Base-by-base conservation (phyloP, 73 alveolate species). In the Effrenium voratum region DNA sequence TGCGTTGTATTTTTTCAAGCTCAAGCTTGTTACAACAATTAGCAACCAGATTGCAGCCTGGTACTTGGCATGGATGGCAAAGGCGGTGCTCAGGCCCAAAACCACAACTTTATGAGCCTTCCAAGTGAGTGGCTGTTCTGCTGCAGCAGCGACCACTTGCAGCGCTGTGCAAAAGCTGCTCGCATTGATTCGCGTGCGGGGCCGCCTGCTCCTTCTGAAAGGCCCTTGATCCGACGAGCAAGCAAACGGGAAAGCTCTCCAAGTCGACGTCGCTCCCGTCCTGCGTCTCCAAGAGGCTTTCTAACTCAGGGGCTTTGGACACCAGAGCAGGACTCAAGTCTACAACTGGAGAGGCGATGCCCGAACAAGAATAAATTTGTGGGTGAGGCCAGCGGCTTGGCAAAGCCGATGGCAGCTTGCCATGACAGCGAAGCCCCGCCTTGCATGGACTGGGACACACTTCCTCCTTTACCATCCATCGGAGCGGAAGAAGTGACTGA, bases 361-460 rank as follows among this genome's bases (percentile, higher is more conserved):
- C 92, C 92, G 34, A 82, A 49, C 22, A 43, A 73, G 92, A 32
- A n/a, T 50, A 82, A 82, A 50, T 49, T 82, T 82, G 75, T 82
- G 47, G 92, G 49, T n/a, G 92, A 82, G 49, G 73, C 92, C 26
- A 73, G 70, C 34, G 92, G 92, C 41, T 49, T 82, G 92, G 92
- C 92, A 5, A 82, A 82, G 50, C 92, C 92, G 49, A 82, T 49
- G 92, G 92, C 92, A 47, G 92, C 92, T 49, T 82, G 92, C 38
- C 92, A 82, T 82, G 92, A 82, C 52, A 82, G 92, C 36, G 92
- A 82, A 49, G 46, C 92, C 19, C 92, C 92, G 5, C 92, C 92
- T 47, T 82, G 73, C 92, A 82, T 82, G 19, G 92, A 82, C 49
- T 82, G 92, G 92, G 73, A 15, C 28, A 82, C 92, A 28, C 49